phyloP scores from a whole-genome alignment of 495 filamentous ascomycete species.

The Aspergillus leporis region DNA sequence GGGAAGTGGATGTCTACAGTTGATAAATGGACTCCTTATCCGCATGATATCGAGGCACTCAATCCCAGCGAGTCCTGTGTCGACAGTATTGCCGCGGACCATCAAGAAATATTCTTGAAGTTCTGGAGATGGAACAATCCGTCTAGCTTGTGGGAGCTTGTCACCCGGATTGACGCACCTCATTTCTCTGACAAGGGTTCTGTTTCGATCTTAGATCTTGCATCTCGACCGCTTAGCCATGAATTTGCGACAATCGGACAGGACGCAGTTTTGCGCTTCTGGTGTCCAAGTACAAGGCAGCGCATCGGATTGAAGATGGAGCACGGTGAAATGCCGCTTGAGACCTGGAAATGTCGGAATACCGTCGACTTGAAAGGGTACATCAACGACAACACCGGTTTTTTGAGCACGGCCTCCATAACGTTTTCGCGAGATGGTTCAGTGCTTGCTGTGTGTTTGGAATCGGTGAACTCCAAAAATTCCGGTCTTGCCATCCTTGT shows the following conservation, averaged over 20 bases:
- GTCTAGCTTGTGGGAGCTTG: conserved; percentile 66
- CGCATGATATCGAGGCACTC: conserved; percentile 58
- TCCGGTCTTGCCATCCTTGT: conserved; percentile 36
- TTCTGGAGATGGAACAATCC: conserved; percentile 81
- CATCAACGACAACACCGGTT: conserved; percentile 37
- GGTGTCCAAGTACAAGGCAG: conserved; percentile 66
- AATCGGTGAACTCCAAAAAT: conserved; percentile 24
- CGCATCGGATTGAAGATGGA: conserved; percentile 62
- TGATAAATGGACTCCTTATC: conserved; percentile 82
- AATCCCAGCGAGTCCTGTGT: conserved; percentile 41
- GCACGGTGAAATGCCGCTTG: conserved; percentile 51
- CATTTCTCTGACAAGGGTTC: conserved; percentile 58
- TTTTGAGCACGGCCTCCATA: conserved; percentile 40
- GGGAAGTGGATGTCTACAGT: conserved; percentile 90
- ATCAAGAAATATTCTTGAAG: conserved; percentile 76
- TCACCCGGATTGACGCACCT: conserved; percentile 78
- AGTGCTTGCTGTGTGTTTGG: conserved; percentile 63
- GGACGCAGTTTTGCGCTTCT: conserved; percentile 74
- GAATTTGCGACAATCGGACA: conserved; percentile 83
- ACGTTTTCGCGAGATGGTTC: conserved; percentile 88
- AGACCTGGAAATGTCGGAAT: conserved; percentile 72
- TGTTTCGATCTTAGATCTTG: conserved; percentile 67
- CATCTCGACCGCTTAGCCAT: conserved; percentile 59
- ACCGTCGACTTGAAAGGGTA: conserved; percentile 52
- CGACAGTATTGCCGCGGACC: conserved; percentile 40